Conservation (phyloP, 306 rosid species). For the Biancaea sappan region DNA sequence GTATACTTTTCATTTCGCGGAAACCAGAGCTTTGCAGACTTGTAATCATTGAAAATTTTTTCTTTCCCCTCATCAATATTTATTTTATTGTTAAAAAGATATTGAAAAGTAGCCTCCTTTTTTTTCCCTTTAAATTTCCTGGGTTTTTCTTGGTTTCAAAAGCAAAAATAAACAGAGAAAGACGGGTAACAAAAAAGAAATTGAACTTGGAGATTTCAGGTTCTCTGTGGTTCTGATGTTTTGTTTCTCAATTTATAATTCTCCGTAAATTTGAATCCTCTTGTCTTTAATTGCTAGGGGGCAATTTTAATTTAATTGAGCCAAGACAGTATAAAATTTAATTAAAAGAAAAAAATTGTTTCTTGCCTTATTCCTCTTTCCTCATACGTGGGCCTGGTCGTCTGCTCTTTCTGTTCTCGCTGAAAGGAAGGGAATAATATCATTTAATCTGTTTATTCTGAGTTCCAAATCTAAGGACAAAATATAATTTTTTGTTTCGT, state of each 20-base stretch:
- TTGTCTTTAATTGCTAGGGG: neutral
- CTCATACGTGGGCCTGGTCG: neutral
- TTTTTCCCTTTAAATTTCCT: neutral
- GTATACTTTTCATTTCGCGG: slow-evolving; percentile 10
- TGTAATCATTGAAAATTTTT: neutral
- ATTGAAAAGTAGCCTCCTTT: slow-evolving; percentile 9
- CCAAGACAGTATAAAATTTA: neutral
- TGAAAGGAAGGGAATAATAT: neutral
- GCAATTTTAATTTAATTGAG: neutral
- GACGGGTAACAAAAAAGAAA: neutral
- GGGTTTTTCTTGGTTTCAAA: slow-evolving; percentile 17
- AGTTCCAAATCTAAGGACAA: neutral
- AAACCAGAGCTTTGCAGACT: neutral
- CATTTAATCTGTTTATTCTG: slow-evolving; percentile 4
- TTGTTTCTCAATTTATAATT: neutral
- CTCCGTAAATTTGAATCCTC: neutral
- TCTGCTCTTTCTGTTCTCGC: neutral
- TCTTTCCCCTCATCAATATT: neutral
- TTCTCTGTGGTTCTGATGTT: neutral
- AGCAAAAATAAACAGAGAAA: neutral
- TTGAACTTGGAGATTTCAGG: neutral
- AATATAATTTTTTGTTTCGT: neutral
- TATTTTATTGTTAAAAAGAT: neutral
- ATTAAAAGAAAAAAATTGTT: neutral
- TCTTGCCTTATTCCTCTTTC: neutral